Conservation (phyloP, 176 grass and related monocot genomes). For the Avena insularis region DNA sequence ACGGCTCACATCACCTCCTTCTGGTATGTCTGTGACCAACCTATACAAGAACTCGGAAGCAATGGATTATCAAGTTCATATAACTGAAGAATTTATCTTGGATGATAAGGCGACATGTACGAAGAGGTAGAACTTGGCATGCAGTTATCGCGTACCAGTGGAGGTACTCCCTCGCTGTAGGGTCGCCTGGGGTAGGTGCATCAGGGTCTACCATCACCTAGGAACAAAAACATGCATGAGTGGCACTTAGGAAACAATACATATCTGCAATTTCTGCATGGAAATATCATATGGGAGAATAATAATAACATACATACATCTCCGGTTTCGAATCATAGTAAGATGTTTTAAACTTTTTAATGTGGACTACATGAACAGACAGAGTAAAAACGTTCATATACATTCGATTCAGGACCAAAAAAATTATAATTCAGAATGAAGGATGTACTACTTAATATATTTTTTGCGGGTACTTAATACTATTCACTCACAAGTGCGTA, state of each 20-base stretch:
- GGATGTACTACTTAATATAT: too few species aligned
- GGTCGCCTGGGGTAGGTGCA: conserved; percentile 75
- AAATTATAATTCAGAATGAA: too few species aligned
- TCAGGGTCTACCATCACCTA: conserved; percentile 90
- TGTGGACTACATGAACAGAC: too few species aligned
- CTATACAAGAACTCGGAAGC: conserved; percentile 22
- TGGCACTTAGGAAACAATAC: too few species aligned
- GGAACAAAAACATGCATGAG: neutral
- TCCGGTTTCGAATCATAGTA: too few species aligned
- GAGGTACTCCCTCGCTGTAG: conserved; percentile 72
- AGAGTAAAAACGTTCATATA: too few species aligned
- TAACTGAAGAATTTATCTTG: neutral
- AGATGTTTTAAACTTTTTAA: too few species aligned
- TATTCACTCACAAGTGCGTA: conserved; percentile 72
- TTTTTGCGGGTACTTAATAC: neutral
- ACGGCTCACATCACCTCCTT: conserved; percentile 49
- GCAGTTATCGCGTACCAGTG: conserved; percentile 56
- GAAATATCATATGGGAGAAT: too few species aligned
- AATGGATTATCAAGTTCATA: neutral
- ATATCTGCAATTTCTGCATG: too few species aligned
- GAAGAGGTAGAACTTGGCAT: too few species aligned
- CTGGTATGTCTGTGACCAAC: conserved; percentile 87
- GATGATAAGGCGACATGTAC: neutral
- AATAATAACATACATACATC: too few species aligned
- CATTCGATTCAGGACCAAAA: too few species aligned